A percentile compares a stretch with the other conserved stretches of the same genome.
These are phyloP conservation scores for Gnaphalium uliginosum DNA, from an alignment of 129 eudicot species.

Conservation along the genomic window DNA sequence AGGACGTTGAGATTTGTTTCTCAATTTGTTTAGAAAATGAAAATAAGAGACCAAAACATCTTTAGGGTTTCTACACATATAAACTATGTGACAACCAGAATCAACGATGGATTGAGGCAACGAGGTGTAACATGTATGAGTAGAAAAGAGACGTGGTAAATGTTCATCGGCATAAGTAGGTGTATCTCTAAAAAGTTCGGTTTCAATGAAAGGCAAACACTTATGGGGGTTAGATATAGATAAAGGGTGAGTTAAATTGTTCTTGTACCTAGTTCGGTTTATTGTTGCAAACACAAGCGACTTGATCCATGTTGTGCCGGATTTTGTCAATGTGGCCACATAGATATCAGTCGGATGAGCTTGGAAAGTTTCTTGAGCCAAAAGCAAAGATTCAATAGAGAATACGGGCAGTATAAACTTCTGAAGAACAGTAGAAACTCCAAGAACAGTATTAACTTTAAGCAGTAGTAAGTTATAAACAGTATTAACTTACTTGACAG, in stretches of 20 bases:
- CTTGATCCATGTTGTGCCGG: constrained; percentile 44
- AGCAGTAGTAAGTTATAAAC: too few relatives aligned
- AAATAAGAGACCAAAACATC: constrained; percentile 49
- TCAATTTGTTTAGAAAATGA: constrained; percentile 40
- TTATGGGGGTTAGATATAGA: constrained; percentile 21
- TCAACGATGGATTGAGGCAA: constrained; percentile 38
- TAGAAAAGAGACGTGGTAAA: constrained; percentile 36
- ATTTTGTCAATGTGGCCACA: constrained; percentile 24
- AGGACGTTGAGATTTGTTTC: not conserved
- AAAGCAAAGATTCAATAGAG: too few relatives aligned
- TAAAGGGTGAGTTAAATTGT: constrained; percentile 23
- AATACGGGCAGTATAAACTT: too few relatives aligned
- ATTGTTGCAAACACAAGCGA: constrained; percentile 29
- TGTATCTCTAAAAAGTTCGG: not conserved
- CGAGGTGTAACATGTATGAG: constrained; percentile 42
- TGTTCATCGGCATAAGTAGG: not conserved
- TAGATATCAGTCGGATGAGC: constrained; percentile 30
- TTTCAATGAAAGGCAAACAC: constrained; percentile 22
- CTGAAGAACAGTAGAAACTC: too few relatives aligned
- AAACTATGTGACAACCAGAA: constrained; percentile 40
- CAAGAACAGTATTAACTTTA: too few relatives aligned
- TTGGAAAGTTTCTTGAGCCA: constrained; percentile 12
- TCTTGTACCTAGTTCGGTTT: constrained; percentile 9
- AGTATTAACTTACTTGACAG: too few relatives aligned
- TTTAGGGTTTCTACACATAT: constrained; percentile 53